Evolutionary conservation across 495 filamentous ascomycete genomes (phyloP).

Genomic region (Penicillium antarcticum): DNA sequence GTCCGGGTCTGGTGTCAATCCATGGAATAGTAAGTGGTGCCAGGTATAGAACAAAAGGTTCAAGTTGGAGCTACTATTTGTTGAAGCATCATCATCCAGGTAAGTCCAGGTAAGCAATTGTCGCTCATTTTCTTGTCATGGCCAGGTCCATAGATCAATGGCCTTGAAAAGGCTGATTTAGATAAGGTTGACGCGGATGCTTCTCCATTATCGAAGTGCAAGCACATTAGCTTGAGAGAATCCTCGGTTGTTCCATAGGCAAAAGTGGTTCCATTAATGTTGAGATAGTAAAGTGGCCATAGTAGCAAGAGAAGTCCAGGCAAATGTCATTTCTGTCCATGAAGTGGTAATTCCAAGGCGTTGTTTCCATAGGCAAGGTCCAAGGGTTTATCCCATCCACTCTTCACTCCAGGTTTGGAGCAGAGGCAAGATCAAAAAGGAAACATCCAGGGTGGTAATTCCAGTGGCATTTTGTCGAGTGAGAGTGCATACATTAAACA

Average conservation of each 20-base stretch:
- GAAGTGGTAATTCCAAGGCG: conserved; percentile 10
- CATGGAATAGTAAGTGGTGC: neutral
- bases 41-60: neutral
- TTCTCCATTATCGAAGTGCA: conserved; percentile 15
- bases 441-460: conserved; percentile 22
- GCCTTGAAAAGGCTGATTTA: conserved; percentile 7
- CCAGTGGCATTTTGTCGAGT: conserved; percentile 18
- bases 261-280: conserved; percentile 7
- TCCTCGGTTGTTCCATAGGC: conserved; percentile 9
- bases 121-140: neutral
- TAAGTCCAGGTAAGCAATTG: conserved; percentile 1
- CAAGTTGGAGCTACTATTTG: conserved; percentile 9
- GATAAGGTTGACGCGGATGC: conserved; percentile 11
- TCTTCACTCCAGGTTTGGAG: conserved; percentile 29
- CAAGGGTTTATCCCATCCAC: conserved; percentile 24
- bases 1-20: conserved; percentile 8
- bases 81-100: conserved; percentile 10
- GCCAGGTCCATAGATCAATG: conserved; percentile 17
- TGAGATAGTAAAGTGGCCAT: conserved; percentile 9
- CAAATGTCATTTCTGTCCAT: conserved; percentile 7
- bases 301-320: conserved; percentile 12
- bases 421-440: conserved; percentile 15
- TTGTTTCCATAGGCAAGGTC: conserved; percentile 13
- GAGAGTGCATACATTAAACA: conserved; percentile 48
- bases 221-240: conserved; percentile 14